A percentile compares a stretch with the other conserved stretches of the same genome.
Conservation (phyloP, 371 early-diverging fungal genomes). For the Rhizopus sp. region DNA sequence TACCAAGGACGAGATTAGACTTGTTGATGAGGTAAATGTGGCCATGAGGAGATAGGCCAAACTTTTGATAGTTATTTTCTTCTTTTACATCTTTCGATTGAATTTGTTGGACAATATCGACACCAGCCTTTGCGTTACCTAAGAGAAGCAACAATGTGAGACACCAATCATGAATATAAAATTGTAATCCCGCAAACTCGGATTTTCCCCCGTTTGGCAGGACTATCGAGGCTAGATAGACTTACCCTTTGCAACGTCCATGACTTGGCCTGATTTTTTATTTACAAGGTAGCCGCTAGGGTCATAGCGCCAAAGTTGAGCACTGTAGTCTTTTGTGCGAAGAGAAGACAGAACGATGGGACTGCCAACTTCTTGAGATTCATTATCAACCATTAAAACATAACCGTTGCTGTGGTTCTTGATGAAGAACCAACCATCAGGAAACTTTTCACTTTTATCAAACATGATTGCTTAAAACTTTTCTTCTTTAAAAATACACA, state of each 20-base stretch:
- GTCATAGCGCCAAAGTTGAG: constrained; percentile 62
- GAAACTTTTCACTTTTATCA: constrained; percentile 40
- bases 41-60: constrained; percentile 40
- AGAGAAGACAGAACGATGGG: constrained; percentile 40
- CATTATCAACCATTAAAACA: constrained; percentile 48
- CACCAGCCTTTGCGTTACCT: constrained; percentile 50
- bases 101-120: constrained; percentile 52
- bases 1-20: constrained; percentile 51
- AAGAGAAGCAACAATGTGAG: constrained; percentile 13
- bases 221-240: not conserved
- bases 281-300: constrained; percentile 53
- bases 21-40: constrained; percentile 47
- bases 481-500: not conserved
- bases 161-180: constrained; percentile 4
- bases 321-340: constrained; percentile 36
- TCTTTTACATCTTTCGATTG: constrained; percentile 28
- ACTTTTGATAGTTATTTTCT: constrained; percentile 32
- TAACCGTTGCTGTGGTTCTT: constrained; percentile 57
- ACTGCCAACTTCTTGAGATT: constrained; percentile 30
- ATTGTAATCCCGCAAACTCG: constrained; percentile 11
- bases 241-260: constrained; percentile 60
- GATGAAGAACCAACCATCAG: constrained; percentile 63
- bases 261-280: constrained; percentile 57
- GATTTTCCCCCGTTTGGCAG: constrained; percentile 16
- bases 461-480: constrained; percentile 15